Conservation (phyloP, 805 yeast species). For the Groenewaldozyma salmanticensis region DNA sequence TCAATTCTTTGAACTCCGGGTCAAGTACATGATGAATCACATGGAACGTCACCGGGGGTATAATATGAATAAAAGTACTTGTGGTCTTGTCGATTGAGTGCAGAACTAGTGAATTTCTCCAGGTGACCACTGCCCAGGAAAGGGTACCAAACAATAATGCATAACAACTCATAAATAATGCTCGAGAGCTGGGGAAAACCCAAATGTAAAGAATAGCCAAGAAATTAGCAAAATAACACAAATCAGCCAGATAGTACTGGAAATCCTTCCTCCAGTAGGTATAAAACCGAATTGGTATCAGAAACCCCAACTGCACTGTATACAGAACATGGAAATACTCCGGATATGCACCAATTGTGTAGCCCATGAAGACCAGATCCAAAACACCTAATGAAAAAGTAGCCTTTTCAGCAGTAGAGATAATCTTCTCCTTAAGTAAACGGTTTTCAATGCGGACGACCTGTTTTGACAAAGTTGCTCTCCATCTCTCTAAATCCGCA, state of each 20-base stretch:
- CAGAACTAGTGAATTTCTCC: slow-evolving; percentile 89
- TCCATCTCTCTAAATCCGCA: slow-evolving; percentile 25
- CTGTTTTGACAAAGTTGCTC: slow-evolving; percentile 17
- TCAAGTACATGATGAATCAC: slow-evolving; percentile 75
- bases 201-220: slow-evolving; percentile 65
- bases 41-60: slow-evolving; percentile 84
- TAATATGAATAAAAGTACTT: slow-evolving; percentile 77
- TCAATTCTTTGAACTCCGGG: slow-evolving; percentile 35
- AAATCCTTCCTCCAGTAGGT: slow-evolving; percentile 69
- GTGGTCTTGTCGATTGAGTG: slow-evolving; percentile 92
- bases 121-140: slow-evolving; percentile 87
- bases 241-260: slow-evolving; percentile 84
- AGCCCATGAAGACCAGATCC: slow-evolving; percentile 61
- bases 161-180: slow-evolving; percentile 72
- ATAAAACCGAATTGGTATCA: slow-evolving; percentile 80
- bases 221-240: slow-evolving; percentile 83
- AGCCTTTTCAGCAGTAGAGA: slow-evolving; percentile 54
- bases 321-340: slow-evolving; percentile 67
- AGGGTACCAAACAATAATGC: slow-evolving; percentile 83
- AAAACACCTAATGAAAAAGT: slow-evolving; percentile 70
- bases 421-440: slow-evolving; percentile 16
- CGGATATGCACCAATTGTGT: slow-evolving; percentile 69
- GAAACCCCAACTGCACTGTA: slow-evolving; percentile 45
- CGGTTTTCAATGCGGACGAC: slow-evolving; percentile 25
- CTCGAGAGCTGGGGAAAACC: slow-evolving; percentile 66